These are phyloP conservation scores for Lipomyces orientalis DNA, from an alignment of 805 yeast genomes.

Conservation along the genomic window DNA sequence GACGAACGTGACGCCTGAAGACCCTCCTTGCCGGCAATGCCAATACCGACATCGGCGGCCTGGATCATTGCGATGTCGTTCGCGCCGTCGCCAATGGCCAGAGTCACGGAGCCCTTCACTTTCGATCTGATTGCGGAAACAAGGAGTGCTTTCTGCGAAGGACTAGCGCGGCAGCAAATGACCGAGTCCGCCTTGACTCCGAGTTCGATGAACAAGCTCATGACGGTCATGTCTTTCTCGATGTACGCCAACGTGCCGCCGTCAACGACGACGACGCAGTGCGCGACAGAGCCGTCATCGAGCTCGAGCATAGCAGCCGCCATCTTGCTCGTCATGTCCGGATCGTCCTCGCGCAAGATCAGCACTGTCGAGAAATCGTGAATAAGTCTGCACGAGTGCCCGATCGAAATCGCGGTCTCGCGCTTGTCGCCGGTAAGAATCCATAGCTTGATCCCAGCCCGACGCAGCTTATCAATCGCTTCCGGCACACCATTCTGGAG, in stretches of 20 bases:
- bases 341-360: slow-evolving; percentile 59
- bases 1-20: slow-evolving; percentile 94
- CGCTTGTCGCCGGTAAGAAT: slow-evolving; percentile 98
- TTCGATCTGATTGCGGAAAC: slow-evolving; percentile 79
- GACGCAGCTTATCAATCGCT: slow-evolving; percentile 84
- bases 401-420: slow-evolving; percentile 97
- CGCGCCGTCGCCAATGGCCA: slow-evolving; percentile 99
- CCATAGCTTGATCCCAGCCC: slow-evolving; percentile 96
- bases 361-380: slow-evolving; percentile 92
- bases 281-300: slow-evolving; percentile 78
- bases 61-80: slow-evolving; percentile 99
- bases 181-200: slow-evolving; percentile 90
- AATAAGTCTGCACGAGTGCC: slow-evolving; percentile 89
- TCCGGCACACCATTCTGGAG: slow-evolving; percentile 97
- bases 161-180: slow-evolving; percentile 94
- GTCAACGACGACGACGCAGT: slow-evolving; percentile 91
- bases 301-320: slow-evolving; percentile 78
- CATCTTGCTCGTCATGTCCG: slow-evolving; percentile 68
- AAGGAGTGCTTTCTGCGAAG: slow-evolving; percentile 93
- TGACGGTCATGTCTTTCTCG: slow-evolving; percentile 72
- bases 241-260: slow-evolving; percentile 82
- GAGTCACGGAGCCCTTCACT: slow-evolving; percentile 72
- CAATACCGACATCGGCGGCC: slow-evolving; percentile 96
- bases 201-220: slow-evolving; percentile 79
- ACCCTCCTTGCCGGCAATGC: slow-evolving; percentile 97